Evolutionary conservation across 2,329 filamentous ascomycete genomes (phyloP), one percentile per base, ranked within the genome.

Genomic region (Cladosporium austrohemisphaericum): DNA sequence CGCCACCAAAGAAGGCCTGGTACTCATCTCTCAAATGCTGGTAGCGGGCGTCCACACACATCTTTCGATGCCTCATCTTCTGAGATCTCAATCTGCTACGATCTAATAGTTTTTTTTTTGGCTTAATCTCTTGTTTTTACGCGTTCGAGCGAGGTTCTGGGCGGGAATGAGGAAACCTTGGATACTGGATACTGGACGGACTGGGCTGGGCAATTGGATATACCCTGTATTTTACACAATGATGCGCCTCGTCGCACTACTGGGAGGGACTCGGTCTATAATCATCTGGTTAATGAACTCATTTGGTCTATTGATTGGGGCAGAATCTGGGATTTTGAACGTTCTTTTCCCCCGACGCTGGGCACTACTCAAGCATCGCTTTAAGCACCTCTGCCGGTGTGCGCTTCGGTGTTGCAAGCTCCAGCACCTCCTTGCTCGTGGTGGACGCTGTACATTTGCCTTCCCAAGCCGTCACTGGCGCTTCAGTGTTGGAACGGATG

Each of bases 381-480:
- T 26, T 26, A 6, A 26, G 6, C 25, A 26, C 25, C 11, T 26
- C 6, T 11, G 25, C 25, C 6, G 25, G 25, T 6, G 25, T 26
- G 11, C 6, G 6, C 25, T 26, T 6, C 6, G 25, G 25, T 6
- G 25, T 11, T 11, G 25, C 25, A 11, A 26, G 6, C 25, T 26
- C 25, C 6, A 26, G 25, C 6, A 26, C 55, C 29, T 65, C 60
- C 46, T 59, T 50, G 43, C 61, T 62, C 0, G 60, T 63, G 2
- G 58, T 50, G 18, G 5, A 54, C 11, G 57, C 60, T 6, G 57
- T 50, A 44, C 55, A 62, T 31, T 67, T 60, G 1, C 67, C 68
- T 13, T 62, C 63, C 68, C 68, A 69, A 0, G 41, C 36, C 1
- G 58, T 57, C 22, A 59, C 56, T 0, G 9, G 2, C 1, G 65